Conservation (phyloP, 768 basidiomycete genomes). For the Dendrothele bispora region DNA sequence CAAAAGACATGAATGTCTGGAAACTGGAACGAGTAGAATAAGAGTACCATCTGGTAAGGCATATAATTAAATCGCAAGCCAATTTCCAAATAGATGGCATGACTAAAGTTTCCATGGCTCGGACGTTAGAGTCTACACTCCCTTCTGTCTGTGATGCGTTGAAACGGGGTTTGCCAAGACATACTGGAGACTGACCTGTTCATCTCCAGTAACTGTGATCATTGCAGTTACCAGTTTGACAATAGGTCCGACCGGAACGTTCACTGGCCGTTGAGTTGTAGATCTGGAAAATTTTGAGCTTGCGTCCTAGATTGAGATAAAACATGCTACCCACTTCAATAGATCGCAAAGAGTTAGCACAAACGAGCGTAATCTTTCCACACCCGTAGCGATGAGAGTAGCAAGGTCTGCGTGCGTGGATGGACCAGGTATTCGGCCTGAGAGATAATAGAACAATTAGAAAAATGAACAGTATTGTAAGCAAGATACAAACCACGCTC, state of each 20-base stretch:
- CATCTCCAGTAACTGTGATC: slow-evolving; percentile 46
- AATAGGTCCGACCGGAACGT: slow-evolving; percentile 66
- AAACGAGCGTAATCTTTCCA: slow-evolving; percentile 62
- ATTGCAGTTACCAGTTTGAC: slow-evolving; percentile 53
- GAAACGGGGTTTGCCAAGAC: neutral
- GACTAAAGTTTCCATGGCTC: slow-evolving; percentile 53
- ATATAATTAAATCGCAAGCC: slow-evolving; percentile 51
- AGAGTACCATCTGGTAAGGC: slow-evolving; percentile 48
- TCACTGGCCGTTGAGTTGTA: slow-evolving; percentile 58
- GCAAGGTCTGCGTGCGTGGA: slow-evolving; percentile 42
- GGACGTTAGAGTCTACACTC: slow-evolving; percentile 48
- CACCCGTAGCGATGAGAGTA: slow-evolving; percentile 49
- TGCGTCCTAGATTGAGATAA: slow-evolving; percentile 6
- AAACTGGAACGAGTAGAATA: neutral
- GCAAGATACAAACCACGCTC: slow-evolving; percentile 34
- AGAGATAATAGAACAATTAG: no score
- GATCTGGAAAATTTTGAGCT: slow-evolving; percentile 46
- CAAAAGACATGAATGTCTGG: neutral
- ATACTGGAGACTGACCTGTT: slow-evolving; percentile 32
- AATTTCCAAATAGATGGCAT: slow-evolving; percentile 53
- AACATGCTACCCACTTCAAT: slow-evolving; percentile 41
- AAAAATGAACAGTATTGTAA: neutral
- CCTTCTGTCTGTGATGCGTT: slow-evolving; percentile 40
- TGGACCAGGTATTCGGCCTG: neutral
- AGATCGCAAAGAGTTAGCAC: slow-evolving; percentile 52